Base-by-base conservation (phyloP, 495 filamentous ascomycete species). In the Penicillium maclennaniae region DNA sequence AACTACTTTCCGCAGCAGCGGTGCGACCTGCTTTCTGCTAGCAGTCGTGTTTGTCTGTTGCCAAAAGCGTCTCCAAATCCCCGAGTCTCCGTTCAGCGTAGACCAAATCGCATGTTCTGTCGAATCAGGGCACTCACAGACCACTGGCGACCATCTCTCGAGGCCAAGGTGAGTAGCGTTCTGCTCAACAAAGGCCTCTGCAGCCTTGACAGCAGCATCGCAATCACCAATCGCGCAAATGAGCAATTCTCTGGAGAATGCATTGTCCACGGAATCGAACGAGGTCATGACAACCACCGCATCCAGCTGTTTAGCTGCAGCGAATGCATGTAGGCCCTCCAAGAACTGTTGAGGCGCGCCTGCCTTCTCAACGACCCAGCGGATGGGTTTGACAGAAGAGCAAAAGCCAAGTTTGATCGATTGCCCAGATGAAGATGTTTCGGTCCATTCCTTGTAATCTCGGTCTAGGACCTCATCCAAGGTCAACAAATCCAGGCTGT, bases 391-490 rank as follows among this genome's bases (percentile, higher is more conserved):
- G 25, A 92, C 83, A 5, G 88, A 76, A 10, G 83, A 83, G 43
- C 85, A 87, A 43, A 96, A 87, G 1, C 93, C 93, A 8, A 98
- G 68, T 17, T 71, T 78, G 26, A 81, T 45, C 1, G 53, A 69
- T 17, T 61, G 53, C 6, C 49, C 62, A 1, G 51, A 56, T 17
- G 51, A 58, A 2, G 63, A 49, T 0, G 47, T 61, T 60, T 89
- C 91, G 5, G 61, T 70, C 91, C 92, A 98, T 51, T 87, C 80
- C 71, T 98, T 98, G 69, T 93, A 98, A 68, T 98, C 93, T 57
- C 95, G 92, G 51, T 85, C 79, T 43, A 97, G 66, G 15, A 96
- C 79, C 55, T 97, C 95, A 3, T 80, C 67, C 52, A 93, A 63
- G 3, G 74, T 78, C 53, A 98, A 71, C 4, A 68, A 56, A 47